Evolutionary conservation across 2,329 filamentous ascomycete species (phyloP).

Genomic region (Trichophyton simii): DNA sequence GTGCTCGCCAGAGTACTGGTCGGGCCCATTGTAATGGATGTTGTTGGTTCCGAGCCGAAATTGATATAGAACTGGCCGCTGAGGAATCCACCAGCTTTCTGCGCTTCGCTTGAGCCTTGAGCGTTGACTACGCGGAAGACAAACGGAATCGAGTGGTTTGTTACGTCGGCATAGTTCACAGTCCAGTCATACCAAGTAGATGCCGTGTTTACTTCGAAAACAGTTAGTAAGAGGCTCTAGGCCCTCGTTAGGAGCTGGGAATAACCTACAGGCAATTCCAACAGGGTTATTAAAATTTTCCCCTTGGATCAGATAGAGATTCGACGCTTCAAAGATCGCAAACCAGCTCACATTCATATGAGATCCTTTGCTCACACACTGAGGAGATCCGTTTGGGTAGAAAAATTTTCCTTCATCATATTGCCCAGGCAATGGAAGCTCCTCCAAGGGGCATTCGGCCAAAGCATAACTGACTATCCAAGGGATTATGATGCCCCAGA

Average conservation of each 20-base stretch:
- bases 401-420: not conserved
- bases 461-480: not conserved
- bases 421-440: not conserved
- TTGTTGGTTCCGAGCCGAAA: conserved; percentile 32
- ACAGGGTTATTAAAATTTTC: not conserved
- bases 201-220: not conserved
- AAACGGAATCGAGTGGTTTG: not conserved
- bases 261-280: not conserved
- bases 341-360: not conserved
- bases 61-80: conserved; percentile 2
- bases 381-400: not conserved
- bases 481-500: not conserved
- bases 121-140: conserved; percentile 1
- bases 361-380: not conserved
- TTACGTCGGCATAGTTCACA: not conserved
- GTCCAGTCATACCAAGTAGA: not conserved
- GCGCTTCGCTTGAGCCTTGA: not conserved
- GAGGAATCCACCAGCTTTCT: not conserved
- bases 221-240: not conserved
- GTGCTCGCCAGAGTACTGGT: conserved; percentile 51
- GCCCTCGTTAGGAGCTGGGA: not conserved
- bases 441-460: not conserved
- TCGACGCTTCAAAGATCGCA: not conserved
- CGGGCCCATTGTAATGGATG: conserved; percentile 46
- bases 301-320: not conserved